These are phyloP conservation scores for Pichia sp. DNA, from an alignment of 1,139 yeast genomes.

Conservation along the genomic window DNA sequence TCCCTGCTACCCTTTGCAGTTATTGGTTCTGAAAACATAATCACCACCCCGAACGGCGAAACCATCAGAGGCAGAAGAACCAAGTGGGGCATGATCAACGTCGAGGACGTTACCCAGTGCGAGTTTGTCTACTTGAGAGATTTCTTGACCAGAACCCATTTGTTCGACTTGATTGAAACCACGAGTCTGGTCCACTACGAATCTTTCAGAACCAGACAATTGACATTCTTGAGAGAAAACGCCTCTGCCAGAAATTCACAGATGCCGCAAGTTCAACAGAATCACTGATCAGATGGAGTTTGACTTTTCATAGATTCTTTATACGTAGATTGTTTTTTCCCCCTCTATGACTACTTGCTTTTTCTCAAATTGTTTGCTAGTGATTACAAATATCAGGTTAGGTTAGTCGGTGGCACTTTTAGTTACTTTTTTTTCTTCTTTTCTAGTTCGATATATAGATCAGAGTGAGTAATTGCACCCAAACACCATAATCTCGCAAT, in stretches of 20 bases:
- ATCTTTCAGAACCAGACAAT: slow-evolving; percentile 87
- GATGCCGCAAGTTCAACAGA: slow-evolving; percentile 19
- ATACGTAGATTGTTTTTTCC: background rate
- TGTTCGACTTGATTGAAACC: slow-evolving; percentile 93
- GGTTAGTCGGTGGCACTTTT: background rate
- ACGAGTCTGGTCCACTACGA: slow-evolving; percentile 89
- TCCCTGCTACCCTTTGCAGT: slow-evolving; percentile 89
- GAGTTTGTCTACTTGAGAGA: slow-evolving; percentile 92
- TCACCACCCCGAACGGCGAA: slow-evolving; percentile 63
- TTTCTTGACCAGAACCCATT: slow-evolving; percentile 89
- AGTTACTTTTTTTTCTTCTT: background rate
- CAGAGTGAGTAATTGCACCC: background rate
- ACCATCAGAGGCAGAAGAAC: slow-evolving; percentile 85
- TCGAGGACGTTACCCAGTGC: slow-evolving; percentile 91
- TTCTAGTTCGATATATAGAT: background rate
- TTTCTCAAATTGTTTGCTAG: slow-evolving; percentile 9
- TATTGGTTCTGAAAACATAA: slow-evolving; percentile 84
- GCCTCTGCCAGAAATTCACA: slow-evolving; percentile 41
- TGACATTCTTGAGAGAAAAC: slow-evolving; percentile 89
- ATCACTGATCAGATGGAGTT: slow-evolving; percentile 4
- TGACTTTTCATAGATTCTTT: background rate
- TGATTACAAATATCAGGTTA: background rate
- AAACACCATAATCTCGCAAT: background rate
- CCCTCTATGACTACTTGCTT: background rate
- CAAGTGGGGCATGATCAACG: slow-evolving; percentile 88